These are phyloP conservation scores for Mimosa pudica DNA, from an alignment of 306 rosid genomes.

Conservation along the genomic window DNA sequence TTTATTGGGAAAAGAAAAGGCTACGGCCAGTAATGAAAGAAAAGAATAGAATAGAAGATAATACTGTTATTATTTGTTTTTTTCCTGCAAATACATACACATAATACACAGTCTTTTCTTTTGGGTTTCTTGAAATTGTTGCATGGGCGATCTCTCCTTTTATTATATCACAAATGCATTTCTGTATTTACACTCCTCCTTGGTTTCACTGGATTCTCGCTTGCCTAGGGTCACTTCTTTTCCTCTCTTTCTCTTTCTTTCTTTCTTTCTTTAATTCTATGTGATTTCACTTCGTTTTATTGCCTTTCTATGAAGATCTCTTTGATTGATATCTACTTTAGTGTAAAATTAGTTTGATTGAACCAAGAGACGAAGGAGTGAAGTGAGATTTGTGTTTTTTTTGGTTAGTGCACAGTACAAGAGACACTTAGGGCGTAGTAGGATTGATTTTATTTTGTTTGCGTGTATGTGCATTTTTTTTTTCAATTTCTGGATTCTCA, in stretches of 20 bases:
- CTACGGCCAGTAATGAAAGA: too few relatives aligned
- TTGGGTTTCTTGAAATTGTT: too few relatives aligned
- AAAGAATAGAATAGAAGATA: too few relatives aligned
- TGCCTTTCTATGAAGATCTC: not conserved
- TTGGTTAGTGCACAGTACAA: constrained; percentile 5
- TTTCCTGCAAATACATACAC: too few relatives aligned
- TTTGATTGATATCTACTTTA: constrained; percentile 7
- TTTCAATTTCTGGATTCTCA: constrained; percentile 28
- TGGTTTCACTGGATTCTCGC: constrained; percentile 60
- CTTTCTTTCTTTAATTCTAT: constrained; percentile 23
- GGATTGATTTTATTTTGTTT: constrained; percentile 6
- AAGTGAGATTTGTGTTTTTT: constrained; percentile 33
- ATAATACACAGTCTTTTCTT: too few relatives aligned
- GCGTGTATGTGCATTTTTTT: not conserved
- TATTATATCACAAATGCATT: constrained; percentile 56
- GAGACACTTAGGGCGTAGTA: not conserved
- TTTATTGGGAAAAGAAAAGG: too few relatives aligned
- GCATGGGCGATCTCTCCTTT: too few relatives aligned
- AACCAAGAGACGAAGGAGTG: constrained; percentile 12
- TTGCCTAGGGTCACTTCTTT: constrained; percentile 72
- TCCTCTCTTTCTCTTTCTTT: constrained; percentile 6
- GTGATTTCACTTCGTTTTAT: constrained; percentile 21
- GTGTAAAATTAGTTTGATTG: not conserved
- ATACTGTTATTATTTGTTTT: too few relatives aligned
- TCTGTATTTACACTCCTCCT: constrained; percentile 54